Percentiles rank a stretch among this genome's conserved stretches.
Conservation (phyloP, 2,329 filamentous ascomycete genomes). For the Ustilaginoidea virens region DNA sequence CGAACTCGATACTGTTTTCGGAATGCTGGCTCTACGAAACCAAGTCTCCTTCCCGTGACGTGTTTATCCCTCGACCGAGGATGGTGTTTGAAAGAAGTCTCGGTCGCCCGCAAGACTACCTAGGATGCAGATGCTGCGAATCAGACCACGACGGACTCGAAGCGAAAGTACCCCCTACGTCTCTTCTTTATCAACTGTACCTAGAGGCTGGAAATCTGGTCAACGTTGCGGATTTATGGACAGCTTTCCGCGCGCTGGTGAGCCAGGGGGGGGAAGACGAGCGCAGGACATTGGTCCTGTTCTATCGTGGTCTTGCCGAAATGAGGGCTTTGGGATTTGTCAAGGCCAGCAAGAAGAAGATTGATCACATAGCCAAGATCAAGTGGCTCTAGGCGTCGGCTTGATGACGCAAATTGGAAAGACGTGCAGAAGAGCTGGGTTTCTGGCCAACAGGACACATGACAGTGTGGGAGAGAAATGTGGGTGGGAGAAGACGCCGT, state of each 20-base stretch:
- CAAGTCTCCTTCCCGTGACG: constrained; percentile 51
- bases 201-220: constrained; percentile 61
- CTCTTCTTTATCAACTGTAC: constrained; percentile 66
- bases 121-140: constrained; percentile 56
- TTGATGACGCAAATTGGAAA: neutral
- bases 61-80: constrained; percentile 61
- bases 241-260: constrained; percentile 54
- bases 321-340: constrained; percentile 74
- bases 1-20: constrained; percentile 39
- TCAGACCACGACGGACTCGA: constrained; percentile 31
- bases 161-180: constrained; percentile 50
- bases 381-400: constrained; percentile 45
- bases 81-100: constrained; percentile 57
- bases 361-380: constrained; percentile 82
- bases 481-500: neutral
- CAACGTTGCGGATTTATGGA: constrained; percentile 68
- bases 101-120: constrained; percentile 58
- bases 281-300: constrained; percentile 51
- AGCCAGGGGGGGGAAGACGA: constrained; percentile 30
- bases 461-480: neutral
- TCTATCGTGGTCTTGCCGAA: constrained; percentile 77
- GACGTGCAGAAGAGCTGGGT: neutral
- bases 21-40: constrained; percentile 67
- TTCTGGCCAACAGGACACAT: no score
- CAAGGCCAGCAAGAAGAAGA: constrained; percentile 79